Base-by-base conservation (phyloP, 495 filamentous ascomycete genomes). In the Hyaloscypha finlandica region DNA sequence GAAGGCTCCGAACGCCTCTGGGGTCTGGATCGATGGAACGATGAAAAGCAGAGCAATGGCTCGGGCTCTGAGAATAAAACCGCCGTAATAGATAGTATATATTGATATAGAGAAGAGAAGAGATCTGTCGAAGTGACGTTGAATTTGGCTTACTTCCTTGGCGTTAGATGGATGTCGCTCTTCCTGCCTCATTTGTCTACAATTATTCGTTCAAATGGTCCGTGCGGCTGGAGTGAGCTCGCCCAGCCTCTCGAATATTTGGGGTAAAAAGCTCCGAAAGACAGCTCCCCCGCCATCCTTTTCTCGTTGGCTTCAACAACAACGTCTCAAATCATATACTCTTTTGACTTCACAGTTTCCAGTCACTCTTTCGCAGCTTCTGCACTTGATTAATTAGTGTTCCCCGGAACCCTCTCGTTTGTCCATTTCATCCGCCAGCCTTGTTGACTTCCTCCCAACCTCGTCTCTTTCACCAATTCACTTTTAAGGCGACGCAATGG, bases 401-500 rank as follows among this genome's bases (percentile, higher is more conserved):
- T 8, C 8, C 19, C 19, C 19, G 1, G 3, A 6, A 37, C 12
- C 35, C 1, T 0, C 35, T 37, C 35, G 35, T 48, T 19, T 45
- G 37, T 61, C 19, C 16, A 3, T 45, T 20, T n/a, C 37, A 20
- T 32, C 56, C 29, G 8, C 9, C 1, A 59, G 19, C 32, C 35
- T 37, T 1, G 42, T 56, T 22, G 20, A 56, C 20, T 29, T 56
- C 6, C 3, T 4, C 56, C 30, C 25, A 20, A 12, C 6, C 6
- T 59, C 56, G 29, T n/a, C 56, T 20, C 19, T 37, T 48, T 25
- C 16, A 29, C 20, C 35, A 61, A 32, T 37, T 37, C n/a, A 35
- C 30, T 5, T 59, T 11, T 6, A 12, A 25, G 1, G 19, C 22
- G 19, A 58, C 55, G 19, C 54, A 56, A 73, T 73, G 71, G 66